Conservation (phyloP, 1,284 basidiomycete species). For the Ganoderma resinaceum region DNA sequence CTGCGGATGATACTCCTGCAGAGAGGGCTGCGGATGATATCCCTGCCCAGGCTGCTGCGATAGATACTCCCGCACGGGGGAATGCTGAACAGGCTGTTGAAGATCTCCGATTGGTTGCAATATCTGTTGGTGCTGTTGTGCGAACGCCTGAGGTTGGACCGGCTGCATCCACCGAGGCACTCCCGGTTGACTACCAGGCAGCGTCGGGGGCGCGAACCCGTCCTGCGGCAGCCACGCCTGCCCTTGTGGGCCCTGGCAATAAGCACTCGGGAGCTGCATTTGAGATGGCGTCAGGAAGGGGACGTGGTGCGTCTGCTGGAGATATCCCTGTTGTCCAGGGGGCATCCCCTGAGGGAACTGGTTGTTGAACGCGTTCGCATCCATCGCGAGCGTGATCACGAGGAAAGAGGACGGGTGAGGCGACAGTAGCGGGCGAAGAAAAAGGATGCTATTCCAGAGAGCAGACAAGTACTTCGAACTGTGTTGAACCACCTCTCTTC, state of each 20-base stretch:
- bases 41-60: neutral
- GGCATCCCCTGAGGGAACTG: neutral
- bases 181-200: neutral
- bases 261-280: neutral
- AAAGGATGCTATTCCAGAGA: neutral
- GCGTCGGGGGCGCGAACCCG: neutral
- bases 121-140: neutral
- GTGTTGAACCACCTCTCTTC: neutral
- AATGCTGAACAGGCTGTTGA: neutral
- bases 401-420: neutral
- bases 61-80: too few species aligned
- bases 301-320: neutral
- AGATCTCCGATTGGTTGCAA: neutral
- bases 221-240: neutral
- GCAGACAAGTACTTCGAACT: neutral
- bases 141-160: neutral
- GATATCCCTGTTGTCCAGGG: neutral
- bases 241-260: neutral
- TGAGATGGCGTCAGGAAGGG: neutral
- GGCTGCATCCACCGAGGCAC: neutral
- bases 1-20: neutral
- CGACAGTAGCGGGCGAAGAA: neutral
- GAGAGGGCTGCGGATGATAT: neutral
- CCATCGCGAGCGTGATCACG: neutral
- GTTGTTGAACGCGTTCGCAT: neutral